Conservation (phyloP, 129 eudicot species). For the Arctium lappa region DNA sequence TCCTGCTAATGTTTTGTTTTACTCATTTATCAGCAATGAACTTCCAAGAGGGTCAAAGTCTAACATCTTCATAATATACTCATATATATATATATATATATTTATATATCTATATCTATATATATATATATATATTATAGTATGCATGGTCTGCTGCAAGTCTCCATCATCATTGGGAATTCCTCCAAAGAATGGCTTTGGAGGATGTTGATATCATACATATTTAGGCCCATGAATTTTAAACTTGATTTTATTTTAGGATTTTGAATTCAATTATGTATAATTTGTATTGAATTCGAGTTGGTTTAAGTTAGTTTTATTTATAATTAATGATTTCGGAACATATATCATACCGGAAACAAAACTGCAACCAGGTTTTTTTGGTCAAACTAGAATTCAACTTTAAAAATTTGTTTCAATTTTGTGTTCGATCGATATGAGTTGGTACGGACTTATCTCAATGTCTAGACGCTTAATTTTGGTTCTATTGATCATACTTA, state of each 20-base stretch:
- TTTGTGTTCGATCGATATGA: neutral
- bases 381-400: neutral
- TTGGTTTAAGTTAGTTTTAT: neutral
- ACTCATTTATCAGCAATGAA: conserved; percentile 2
- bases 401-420: neutral
- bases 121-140: neutral
- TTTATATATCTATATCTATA: neutral
- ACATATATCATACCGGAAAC: neutral
- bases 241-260: neutral
- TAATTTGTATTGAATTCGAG: neutral
- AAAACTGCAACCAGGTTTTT: neutral
- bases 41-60: conserved; percentile 5
- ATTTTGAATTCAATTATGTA: neutral
- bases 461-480: neutral
- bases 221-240: conserved; percentile 18
- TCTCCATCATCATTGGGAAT: conserved; percentile 27
- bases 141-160: conserved; percentile 26
- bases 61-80: neutral
- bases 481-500: neutral
- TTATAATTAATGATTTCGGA: neutral
- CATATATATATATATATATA: neutral
- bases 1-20: conserved; percentile 4
- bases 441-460: neutral
- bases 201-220: conserved; percentile 17
- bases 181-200: neutral